Conservation (phyloP, 306 rosid genomes). For the Dryas octopetala region DNA sequence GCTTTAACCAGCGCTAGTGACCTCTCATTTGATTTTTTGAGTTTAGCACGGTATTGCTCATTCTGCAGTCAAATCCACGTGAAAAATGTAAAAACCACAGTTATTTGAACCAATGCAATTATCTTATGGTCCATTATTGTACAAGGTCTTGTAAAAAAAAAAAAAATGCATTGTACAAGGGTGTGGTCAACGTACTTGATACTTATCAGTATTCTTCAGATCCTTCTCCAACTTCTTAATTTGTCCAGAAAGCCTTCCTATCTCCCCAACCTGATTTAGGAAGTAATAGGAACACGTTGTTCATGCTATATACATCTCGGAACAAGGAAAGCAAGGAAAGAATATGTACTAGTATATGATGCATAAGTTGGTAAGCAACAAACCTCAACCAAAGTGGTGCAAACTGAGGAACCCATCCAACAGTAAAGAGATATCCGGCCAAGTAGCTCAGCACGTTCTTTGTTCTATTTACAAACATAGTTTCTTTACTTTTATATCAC, state of each 20-base stretch:
- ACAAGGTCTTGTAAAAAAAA: too few species aligned
- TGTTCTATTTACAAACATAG: slow-evolving; percentile 51
- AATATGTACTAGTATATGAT: neutral
- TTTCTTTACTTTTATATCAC: neutral
- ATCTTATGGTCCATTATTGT: neutral
- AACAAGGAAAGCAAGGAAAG: neutral
- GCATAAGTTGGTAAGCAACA: slow-evolving; percentile 31
- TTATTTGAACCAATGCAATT: neutral
- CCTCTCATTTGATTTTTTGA: slow-evolving; percentile 74
- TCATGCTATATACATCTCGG: slow-evolving; percentile 12
- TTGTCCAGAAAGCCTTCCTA: slow-evolving; percentile 83
- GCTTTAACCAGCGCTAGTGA: slow-evolving; percentile 82
- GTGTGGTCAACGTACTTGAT: slow-evolving; percentile 55
- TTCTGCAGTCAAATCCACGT: slow-evolving; percentile 46
- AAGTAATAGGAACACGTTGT: slow-evolving; percentile 16
- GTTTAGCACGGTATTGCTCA: slow-evolving; percentile 71
- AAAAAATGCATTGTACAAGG: neutral
- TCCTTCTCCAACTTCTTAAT: slow-evolving; percentile 88
- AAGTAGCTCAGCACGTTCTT: slow-evolving; percentile 70
- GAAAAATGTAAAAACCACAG: neutral
- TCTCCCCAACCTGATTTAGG: slow-evolving; percentile 74
- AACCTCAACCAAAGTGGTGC: slow-evolving; percentile 84
- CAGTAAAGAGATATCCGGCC: slow-evolving; percentile 90
- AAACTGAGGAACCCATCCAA: slow-evolving; percentile 85
- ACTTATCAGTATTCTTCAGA: slow-evolving; percentile 58